Evolutionary conservation across 2,329 filamentous ascomycete genomes (phyloP), one percentile per base, ranked within the genome.

Genomic region (Phaeoacremonium minimum): DNA sequence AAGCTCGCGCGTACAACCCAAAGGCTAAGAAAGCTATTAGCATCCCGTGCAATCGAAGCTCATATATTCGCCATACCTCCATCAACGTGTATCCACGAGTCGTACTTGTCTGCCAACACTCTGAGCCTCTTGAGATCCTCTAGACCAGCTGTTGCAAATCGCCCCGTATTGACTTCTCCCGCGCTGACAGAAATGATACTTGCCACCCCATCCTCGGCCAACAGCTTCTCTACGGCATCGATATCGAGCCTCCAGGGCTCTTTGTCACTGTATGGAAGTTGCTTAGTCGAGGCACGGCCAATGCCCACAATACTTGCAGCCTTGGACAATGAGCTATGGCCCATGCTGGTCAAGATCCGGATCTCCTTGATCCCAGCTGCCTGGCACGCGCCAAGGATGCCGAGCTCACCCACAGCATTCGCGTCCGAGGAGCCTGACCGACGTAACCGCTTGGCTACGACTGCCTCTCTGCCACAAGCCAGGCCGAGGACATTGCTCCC

Each of bases 121-220:
- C 90, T 75, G 26, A 96, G 60, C 37, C 67, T 66, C 37, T 60
- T 56, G 67, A 82, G 81, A 43, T 89, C 79, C 4, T 71, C 66
- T 4, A 58, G 46, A 2, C 66, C 75, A 2, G 62, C 61, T 19
- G 71, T 85, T 18, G 87, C 83, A 56, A 89, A 96, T 5, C 81
- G 70, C 1, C 90, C 89, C 0, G 89, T 94, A 49, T 97, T 96
- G 18, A 96, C 87, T 61, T 97, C 91, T 2, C 87, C 87, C 6
- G 83, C 85, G 29, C 87, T 90, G n/a, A 95, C 64, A 5, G 75
- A 80, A 26, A 96, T 77, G 42, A 96, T 87, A 33, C 74, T 85
- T n/a, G 75, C 85, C 11, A 75, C 71, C 4, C 72, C 72, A 1
- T 63, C 55, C 22, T 56, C 60, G 38, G 47, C 53, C 13, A 94